Evolutionary conservation across 208 protist species (phyloP).

Genomic region (Naegleria lovaniensis): DNA sequence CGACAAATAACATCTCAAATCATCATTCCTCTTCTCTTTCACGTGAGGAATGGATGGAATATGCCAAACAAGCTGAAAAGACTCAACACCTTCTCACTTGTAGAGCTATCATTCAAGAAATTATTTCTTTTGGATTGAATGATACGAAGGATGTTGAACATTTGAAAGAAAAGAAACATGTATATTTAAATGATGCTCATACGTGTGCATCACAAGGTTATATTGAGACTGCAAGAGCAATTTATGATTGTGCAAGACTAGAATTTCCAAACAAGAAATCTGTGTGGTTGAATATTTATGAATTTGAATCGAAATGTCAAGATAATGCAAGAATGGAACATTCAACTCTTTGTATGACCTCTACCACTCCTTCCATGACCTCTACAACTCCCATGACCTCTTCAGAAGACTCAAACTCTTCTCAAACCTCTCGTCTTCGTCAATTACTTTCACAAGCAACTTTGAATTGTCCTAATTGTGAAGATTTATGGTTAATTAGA

Average conservation of each 20-base stretch:
- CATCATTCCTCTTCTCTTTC: no score
- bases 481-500: slow-evolving; percentile 78
- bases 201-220: slow-evolving; percentile 27
- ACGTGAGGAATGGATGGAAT: slow-evolving; percentile 66
- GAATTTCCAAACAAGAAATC: slow-evolving; percentile 62
- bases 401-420: no score
- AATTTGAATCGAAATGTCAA: slow-evolving; percentile 63
- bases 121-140: slow-evolving; percentile 52
- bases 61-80: slow-evolving; percentile 66
- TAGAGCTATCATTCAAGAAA: slow-evolving; percentile 53
- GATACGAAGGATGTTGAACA: slow-evolving; percentile 57
- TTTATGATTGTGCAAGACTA: slow-evolving; percentile 61
- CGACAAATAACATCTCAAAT: no score
- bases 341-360: neutral
- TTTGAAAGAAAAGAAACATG: slow-evolving; percentile 60
- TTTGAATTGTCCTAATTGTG: slow-evolving; percentile 59
- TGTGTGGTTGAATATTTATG: slow-evolving; percentile 64
- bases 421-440: no score
- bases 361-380: slow-evolving; percentile 28
- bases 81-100: slow-evolving; percentile 43
- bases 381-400: slow-evolving; percentile 76
- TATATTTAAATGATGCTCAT: slow-evolving; percentile 70
- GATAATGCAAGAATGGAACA: no score
- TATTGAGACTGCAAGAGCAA: slow-evolving; percentile 55
- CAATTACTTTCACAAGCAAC: slow-evolving; percentile 59